A percentile compares a stretch with the other conserved stretches of the same genome.
phyloP scores from a whole-genome alignment of 192 early-diverging fungal genomes.

The Cladochytrium replicatum region DNA sequence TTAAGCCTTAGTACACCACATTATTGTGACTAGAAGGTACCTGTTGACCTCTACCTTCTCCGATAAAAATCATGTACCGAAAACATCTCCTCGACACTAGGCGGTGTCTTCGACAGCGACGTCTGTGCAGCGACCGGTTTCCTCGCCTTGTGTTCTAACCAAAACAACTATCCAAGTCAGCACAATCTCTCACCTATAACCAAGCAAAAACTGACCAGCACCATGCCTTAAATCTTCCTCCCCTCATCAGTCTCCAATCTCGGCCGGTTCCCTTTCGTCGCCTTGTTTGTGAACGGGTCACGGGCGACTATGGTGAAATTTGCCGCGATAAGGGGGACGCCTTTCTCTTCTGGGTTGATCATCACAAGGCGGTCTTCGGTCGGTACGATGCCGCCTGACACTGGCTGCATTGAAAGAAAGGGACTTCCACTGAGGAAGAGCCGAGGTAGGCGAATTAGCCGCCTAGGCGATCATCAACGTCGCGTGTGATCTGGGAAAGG shows the following conservation, averaged over 20 bases:
- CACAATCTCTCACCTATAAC: too few relatives aligned
- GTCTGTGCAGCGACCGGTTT: conserved; percentile 32
- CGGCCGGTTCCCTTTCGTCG: conserved; percentile 62
- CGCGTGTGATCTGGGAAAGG: too few relatives aligned
- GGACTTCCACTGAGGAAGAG: conserved; percentile 75
- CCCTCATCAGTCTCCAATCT: conserved; percentile 62
- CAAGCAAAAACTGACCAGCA: too few relatives aligned
- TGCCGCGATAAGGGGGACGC: conserved; percentile 59
- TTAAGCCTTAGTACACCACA: too few relatives aligned
- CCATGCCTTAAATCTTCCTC: conserved; percentile 54
- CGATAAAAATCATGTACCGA: too few relatives aligned
- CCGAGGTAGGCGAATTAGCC: too few relatives aligned
- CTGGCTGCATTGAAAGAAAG: conserved; percentile 24
- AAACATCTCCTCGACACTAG: conserved; percentile 69
- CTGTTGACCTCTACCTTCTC: too few relatives aligned
- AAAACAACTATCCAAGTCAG: too few relatives aligned
- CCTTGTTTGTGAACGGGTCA: conserved; percentile 57
- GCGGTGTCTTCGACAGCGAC: conserved; percentile 56
- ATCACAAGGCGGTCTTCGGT: too few relatives aligned
- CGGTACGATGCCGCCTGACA: conserved; percentile 4
- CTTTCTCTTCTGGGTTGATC: conserved; percentile 17
- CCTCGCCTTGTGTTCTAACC: conserved; percentile 49
- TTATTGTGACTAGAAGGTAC: too few relatives aligned
- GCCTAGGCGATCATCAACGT: too few relatives aligned
- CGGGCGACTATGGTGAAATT: conserved; percentile 84